Base-by-base conservation (phyloP, 768 basidiomycete species). In the Kwoniella newhampshirensis region DNA sequence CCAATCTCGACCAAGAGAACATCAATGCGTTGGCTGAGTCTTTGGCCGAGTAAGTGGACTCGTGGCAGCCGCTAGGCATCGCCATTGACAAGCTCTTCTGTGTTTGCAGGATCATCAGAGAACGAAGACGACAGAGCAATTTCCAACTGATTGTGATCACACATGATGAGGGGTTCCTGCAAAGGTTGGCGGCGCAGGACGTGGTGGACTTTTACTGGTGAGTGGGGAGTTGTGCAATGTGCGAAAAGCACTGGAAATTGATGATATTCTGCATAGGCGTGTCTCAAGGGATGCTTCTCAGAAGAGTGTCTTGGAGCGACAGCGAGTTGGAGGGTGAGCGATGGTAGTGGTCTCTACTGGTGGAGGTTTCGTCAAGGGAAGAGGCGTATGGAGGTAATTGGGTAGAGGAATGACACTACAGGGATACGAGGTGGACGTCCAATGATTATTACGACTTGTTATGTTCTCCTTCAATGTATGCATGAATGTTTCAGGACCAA, bases 161-260 rank as follows among this genome's bases (percentile, higher is more conserved):
- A 2, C 94, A 97, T 76, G 92, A 97, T 78, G 94, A 98, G 77
- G 88, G 85, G 58, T 98, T 99, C 80, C 81, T 99, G 45, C 82
- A 85, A 30, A 90, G 90, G 69, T 82, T 98, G 25, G 92, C 93
- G 1, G 88, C 91, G 60, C 83, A 83, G 60, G 86, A 90, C 62
- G 89, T 90, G n/a, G 87, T 98, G 83, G 91, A 96, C 66, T 86
- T 91, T 70, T 97, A 91, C 73, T 96, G 91, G 91, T 89, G 62
- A 67, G 85, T 74, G 1, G 12, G 6, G 40, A 45, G n/a, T n/a
- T n/a, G n/a, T n/a, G n/a, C n/a, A n/a, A n/a, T n/a, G n/a, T n/a
- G n/a, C n/a, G n/a, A n/a, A n/a, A n/a, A n/a, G n/a, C n/a, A n/a
- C n/a, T n/a, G n/a, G n/a, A n/a, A n/a, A n/a, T n/a, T n/a, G n/a